Conservation (phyloP, 179 eudicot genomes). For the Beta corolliflora region DNA sequence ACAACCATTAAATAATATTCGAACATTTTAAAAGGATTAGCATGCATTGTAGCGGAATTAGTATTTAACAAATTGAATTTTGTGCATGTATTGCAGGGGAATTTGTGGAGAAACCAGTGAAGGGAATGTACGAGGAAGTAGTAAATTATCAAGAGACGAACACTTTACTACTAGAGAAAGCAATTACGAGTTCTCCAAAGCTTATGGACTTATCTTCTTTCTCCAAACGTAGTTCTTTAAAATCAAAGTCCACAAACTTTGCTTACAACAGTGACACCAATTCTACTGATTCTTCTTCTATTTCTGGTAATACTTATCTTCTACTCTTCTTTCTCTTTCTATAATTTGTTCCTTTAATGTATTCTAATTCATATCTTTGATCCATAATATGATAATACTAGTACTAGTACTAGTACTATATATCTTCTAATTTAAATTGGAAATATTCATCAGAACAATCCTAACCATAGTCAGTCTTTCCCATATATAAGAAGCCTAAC, state of each 20-base stretch:
- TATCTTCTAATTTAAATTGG: no score
- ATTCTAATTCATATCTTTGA: background rate
- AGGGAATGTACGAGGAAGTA: conserved; percentile 24
- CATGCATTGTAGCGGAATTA: no score
- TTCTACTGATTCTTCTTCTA: conserved; percentile 37
- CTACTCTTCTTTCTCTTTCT: background rate
- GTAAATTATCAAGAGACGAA: conserved; percentile 11
- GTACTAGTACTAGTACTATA: no score
- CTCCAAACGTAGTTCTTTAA: conserved; percentile 1
- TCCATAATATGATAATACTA: no score
- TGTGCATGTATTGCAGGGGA: conserved; percentile 12
- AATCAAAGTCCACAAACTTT: conserved; percentile 12
- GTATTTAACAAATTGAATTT: background rate
- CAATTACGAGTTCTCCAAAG: conserved; percentile 22
- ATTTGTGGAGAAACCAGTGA: conserved; percentile 13
- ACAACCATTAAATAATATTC: no score
- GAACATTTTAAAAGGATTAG: no score
- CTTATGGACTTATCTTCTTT: conserved; percentile 8
- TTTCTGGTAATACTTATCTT: conserved; percentile 25
- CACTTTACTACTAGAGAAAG: conserved; percentile 16
- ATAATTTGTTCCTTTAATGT: background rate
- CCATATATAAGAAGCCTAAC: no score
- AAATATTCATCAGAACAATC: no score
- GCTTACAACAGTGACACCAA: conserved; percentile 26
- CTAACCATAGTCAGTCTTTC: no score